Percentiles rank a stretch among this genome's conserved stretches.
These are phyloP conservation scores for Gonapodya prolifera DNA, from an alignment of 192 early-diverging fungal genomes.

Conservation along the genomic window DNA sequence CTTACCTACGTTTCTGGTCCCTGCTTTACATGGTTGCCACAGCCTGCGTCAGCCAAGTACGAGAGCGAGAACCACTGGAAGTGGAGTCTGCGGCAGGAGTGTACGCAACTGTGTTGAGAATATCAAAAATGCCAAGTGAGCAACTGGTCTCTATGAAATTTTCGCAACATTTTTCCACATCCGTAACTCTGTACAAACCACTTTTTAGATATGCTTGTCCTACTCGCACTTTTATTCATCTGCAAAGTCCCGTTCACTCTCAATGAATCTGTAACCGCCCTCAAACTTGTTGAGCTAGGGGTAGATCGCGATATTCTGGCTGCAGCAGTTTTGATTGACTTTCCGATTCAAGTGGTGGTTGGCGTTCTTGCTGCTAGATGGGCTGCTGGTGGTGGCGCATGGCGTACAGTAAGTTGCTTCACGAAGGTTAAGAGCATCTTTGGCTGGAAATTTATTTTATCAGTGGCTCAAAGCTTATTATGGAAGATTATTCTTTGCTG, in stretches of 20 bases:
- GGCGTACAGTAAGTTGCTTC: conserved; percentile 48
- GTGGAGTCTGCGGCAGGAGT: conserved; percentile 45
- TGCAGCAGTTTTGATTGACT: conserved; percentile 83
- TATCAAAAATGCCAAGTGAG: conserved; percentile 70
- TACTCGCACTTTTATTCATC: conserved; percentile 68
- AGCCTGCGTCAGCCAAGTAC: conserved; percentile 65
- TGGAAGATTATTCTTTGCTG: conserved; percentile 65
- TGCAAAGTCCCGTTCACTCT: conserved; percentile 92
- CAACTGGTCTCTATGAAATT: conserved; percentile 5
- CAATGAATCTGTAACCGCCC: conserved; percentile 85
- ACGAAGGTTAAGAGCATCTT: no score
- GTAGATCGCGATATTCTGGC: conserved; percentile 92
- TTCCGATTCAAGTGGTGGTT: conserved; percentile 92
- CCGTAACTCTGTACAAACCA: neutral
- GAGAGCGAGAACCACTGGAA: conserved; percentile 42
- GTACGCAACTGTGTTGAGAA: conserved; percentile 83
- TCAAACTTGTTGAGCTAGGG: conserved; percentile 91
- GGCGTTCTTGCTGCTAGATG: conserved; percentile 96
- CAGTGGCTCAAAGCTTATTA: conserved; percentile 86
- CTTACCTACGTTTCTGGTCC: conserved; percentile 91
- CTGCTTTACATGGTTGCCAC: conserved; percentile 76
- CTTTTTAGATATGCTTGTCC: conserved; percentile 63
- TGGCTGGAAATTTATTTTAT: neutral
- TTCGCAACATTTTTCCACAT: neutral
- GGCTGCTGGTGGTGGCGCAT: conserved; percentile 72